Conservation (phyloP, 192 early-diverging fungal genomes). For the Coemansia sp. region DNA sequence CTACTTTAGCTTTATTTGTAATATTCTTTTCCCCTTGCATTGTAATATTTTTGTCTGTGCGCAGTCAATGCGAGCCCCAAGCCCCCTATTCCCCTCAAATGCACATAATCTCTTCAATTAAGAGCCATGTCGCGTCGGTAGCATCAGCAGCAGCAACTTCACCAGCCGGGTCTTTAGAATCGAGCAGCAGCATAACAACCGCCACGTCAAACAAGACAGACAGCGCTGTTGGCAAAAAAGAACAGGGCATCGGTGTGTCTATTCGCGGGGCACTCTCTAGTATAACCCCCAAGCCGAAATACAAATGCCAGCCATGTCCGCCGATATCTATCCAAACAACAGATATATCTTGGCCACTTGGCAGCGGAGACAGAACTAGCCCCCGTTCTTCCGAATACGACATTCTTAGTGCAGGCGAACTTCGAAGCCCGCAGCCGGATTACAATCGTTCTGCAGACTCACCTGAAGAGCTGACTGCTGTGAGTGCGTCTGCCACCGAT, state of each 20-base stretch:
- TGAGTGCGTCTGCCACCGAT: background rate
- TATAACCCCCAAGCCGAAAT: constrained; percentile 17
- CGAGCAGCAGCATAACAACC: constrained; percentile 5
- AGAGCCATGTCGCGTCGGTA: constrained; percentile 30
- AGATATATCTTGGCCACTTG: constrained; percentile 51
- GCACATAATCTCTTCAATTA: constrained; percentile 34
- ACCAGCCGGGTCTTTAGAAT: background rate
- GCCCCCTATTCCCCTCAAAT: constrained; percentile 5
- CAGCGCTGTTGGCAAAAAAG: constrained; percentile 1
- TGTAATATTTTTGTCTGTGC: background rate
- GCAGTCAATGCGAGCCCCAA: constrained; percentile 7
- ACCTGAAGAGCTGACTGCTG: background rate
- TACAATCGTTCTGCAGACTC: constrained; percentile 2
- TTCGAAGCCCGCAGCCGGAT: constrained; percentile 10
- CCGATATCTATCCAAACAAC: constrained; percentile 44
- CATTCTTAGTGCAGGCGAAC: constrained; percentile 29
- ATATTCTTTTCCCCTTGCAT: background rate
- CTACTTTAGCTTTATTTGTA: background rate
- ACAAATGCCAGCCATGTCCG: constrained; percentile 35
- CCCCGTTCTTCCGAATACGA: constrained; percentile 34
- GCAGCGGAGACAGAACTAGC: constrained; percentile 36
- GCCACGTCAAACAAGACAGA: background rate
- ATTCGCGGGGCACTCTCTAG: constrained; percentile 16
- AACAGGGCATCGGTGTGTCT: background rate
- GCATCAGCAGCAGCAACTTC: constrained; percentile 14